A percentile compares a stretch with the other conserved stretches of the same genome.
These are phyloP conservation scores for Diaporthe humulicola DNA, from an alignment of 2,329 filamentous ascomycete species.

Conservation along the genomic window DNA sequence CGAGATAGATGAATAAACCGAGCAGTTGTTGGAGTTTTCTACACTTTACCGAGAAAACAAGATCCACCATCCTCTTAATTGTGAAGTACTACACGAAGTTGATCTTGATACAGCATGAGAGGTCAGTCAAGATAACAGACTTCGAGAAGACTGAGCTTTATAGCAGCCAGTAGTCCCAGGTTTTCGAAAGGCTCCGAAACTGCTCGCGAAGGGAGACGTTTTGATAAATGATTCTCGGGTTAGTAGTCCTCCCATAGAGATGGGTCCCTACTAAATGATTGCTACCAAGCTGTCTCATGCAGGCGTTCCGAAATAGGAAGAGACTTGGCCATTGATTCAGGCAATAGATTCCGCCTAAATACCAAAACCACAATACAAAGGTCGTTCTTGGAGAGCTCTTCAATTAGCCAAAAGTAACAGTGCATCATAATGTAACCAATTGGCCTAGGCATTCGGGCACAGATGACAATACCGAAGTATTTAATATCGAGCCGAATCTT, in stretches of 20 bases:
- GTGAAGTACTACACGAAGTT: too few species aligned
- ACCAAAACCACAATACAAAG: neutral
- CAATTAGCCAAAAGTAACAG: conserved; percentile 1
- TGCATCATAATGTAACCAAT: neutral
- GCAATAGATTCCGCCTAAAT: conserved; percentile 7
- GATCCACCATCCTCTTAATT: too few species aligned
- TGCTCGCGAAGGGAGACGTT: too few species aligned
- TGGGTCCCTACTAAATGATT: too few species aligned
- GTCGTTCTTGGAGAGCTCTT: neutral
- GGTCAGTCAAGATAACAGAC: too few species aligned
- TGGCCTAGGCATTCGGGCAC: neutral
- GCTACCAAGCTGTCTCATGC: neutral
- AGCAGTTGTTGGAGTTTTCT: too few species aligned
- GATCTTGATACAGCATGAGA: too few species aligned
- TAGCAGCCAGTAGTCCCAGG: too few species aligned
- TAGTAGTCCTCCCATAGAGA: neutral
- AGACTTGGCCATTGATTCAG: neutral
- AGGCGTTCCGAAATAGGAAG: neutral
- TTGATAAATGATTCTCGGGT: neutral
- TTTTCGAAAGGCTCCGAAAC: too few species aligned
- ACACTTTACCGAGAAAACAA: too few species aligned
- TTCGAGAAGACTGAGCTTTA: too few species aligned
- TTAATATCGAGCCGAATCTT: neutral
- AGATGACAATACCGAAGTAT: neutral
- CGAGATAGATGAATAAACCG: too few species aligned